Evolutionary conservation across 805 yeast genomes (phyloP), one percentile per base, ranked within the genome.

Genomic region (Tetrapisispora phaffii): DNA sequence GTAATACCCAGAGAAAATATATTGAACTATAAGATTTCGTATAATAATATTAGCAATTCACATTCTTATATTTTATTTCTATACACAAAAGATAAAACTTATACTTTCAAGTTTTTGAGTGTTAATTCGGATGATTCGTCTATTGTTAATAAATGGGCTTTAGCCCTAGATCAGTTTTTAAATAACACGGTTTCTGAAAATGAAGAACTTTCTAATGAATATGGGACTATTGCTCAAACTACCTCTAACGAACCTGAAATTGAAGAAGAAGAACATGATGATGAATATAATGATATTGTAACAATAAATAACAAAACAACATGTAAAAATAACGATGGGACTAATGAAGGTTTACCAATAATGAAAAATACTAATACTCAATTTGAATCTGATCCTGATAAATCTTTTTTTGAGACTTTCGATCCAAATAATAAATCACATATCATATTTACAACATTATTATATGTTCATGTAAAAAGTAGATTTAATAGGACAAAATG

Each of bases 401-500:
- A 42, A 36, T 20, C 37, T 35, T 55, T 55, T 39, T 53, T 50
- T 38, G 50, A 49, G 35, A 45, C 47, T n/a, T 55, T 46, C 39
- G 50, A 49, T 38, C 55, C 56, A 3, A 41, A 43, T 7, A 41
- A 28, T n/a, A 41, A 47, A 13, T 46, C 48, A 28, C 55, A 47
- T 24, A 28, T 44, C n/a, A 50, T 55, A 26, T 48, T 43, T 22
- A 34, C 37, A n/a, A 53, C 55, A n/a, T 35, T 45, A 12, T 22
- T 55, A 10, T 47, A 44, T 42, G 50, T 50, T 3, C 46, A 44
- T 41, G 52, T 51, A 5, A 52, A 49, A 28, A 48, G 47, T 12
- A 34, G 50, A 19, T 47, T 55, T 15, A 51, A 54, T 29, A 48
- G 56, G 29, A 47, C 44, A 13, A 48, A 53, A 29, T 55, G 57